These are phyloP conservation scores for Colletotrichum orbiculare DNA, from an alignment of 2,329 filamentous ascomycete genomes.

Conservation along the genomic window DNA sequence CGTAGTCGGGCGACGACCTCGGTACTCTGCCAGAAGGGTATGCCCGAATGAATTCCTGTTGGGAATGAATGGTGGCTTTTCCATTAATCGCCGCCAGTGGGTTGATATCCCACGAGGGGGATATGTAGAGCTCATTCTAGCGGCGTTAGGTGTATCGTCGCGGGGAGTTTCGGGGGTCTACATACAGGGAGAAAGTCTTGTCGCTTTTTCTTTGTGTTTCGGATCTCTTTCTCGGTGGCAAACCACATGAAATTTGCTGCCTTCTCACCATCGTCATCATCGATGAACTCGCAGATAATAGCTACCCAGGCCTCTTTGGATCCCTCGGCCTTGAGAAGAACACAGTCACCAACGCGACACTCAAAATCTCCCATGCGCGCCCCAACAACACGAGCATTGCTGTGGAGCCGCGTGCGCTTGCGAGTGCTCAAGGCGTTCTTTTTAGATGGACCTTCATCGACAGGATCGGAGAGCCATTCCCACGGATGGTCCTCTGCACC, in stretches of 20 bases:
- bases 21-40: conserved; percentile 83
- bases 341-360: conserved; percentile 83
- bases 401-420: too few relatives aligned
- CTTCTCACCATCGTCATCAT: conserved; percentile 80
- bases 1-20: conserved; percentile 77
- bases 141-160: conserved; percentile 3
- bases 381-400: conserved; percentile 69
- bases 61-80: conserved; percentile 83
- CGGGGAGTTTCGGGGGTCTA: not conserved
- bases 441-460: too few relatives aligned
- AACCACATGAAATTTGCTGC: conserved; percentile 96
- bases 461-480: conserved; percentile 79
- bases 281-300: conserved; percentile 84
- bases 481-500: conserved; percentile 77
- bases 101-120: conserved; percentile 87
- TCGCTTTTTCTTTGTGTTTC: conserved; percentile 84
- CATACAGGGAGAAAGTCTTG: conserved; percentile 78
- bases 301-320: conserved; percentile 92
- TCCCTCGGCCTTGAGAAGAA: conserved; percentile 89
- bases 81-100: conserved; percentile 90
- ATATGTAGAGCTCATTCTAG: conserved; percentile 92
- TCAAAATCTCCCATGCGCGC: conserved; percentile 85
- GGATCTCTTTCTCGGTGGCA: conserved; percentile 88
- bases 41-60: conserved; percentile 70
- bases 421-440: too few relatives aligned